phyloP scores from a whole-genome alignment of 129 eudicot genomes.

The sunflower (Helianthus annuus) region DNA sequence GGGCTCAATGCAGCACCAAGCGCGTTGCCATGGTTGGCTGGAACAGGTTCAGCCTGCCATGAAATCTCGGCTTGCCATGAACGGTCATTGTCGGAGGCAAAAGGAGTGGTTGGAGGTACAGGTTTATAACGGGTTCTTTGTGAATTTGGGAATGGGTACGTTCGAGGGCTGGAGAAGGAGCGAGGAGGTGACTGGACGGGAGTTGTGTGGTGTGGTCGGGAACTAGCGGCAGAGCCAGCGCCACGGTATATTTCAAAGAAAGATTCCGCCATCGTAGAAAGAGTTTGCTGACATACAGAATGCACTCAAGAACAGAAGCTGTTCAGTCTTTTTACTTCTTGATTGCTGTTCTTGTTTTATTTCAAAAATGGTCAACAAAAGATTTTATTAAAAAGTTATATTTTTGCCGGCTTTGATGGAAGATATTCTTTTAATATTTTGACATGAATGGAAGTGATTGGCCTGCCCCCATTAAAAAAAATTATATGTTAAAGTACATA shows the following conservation, averaged over 20 bases:
- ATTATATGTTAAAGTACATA: neutral
- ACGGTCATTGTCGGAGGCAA: conserved; percentile 61
- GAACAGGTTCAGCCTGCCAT: conserved; percentile 61
- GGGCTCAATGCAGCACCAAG: conserved; percentile 76
- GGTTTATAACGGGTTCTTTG: conserved; percentile 40
- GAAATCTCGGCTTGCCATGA: conserved; percentile 80
- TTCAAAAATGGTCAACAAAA: conserved; percentile 23
- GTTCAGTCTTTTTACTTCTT: conserved; percentile 26
- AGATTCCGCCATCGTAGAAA: conserved; percentile 47
- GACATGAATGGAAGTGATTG: conserved; percentile 24
- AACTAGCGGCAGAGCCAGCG: neutral
- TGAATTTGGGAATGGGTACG: conserved; percentile 31
- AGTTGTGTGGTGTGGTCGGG: conserved; percentile 36
- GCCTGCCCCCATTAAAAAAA: conserved; percentile 20
- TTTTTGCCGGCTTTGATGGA: conserved; percentile 31
- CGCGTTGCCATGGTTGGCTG: conserved; percentile 37
- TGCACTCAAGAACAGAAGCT: conserved; percentile 15
- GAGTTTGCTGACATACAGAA: conserved; percentile 28
- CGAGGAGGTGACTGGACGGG: conserved; percentile 35
- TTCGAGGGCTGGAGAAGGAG: conserved; percentile 49
- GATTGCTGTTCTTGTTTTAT: conserved; percentile 15
- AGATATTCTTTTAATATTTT: neutral
- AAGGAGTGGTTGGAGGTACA: conserved; percentile 59
- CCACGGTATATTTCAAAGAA: conserved; percentile 33
- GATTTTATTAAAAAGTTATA: neutral